phyloP scores from a whole-genome alignment of 2,329 filamentous ascomycete genomes.

The Botrytis galanthina region DNA sequence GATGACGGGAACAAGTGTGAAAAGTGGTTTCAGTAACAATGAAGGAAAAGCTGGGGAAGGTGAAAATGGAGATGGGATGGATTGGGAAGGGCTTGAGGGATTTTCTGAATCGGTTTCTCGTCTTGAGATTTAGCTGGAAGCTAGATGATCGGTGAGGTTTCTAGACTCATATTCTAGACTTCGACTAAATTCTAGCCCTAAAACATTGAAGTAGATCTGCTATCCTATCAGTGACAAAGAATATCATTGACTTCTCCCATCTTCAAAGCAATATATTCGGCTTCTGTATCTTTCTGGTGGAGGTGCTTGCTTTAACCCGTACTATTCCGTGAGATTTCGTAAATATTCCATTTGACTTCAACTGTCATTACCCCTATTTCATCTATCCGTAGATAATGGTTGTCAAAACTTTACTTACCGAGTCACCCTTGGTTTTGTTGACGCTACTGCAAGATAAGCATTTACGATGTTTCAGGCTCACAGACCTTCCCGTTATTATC shows the following conservation, averaged over 20 bases:
- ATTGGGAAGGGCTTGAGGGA: background rate
- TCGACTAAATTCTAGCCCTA: background rate
- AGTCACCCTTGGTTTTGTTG: background rate
- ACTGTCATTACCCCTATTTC: background rate
- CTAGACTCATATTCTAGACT: background rate
- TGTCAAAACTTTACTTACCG: background rate
- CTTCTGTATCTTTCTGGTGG: background rate
- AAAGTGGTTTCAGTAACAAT: background rate
- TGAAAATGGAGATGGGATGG: background rate
- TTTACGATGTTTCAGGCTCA: background rate
- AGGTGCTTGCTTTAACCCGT: background rate
- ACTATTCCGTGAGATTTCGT: background rate
- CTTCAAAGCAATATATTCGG: rapidly evolving
- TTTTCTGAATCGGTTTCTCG: background rate
- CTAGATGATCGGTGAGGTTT: background rate
- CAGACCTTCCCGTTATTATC: background rate
- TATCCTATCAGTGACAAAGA: background rate
- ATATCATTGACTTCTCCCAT: background rate
- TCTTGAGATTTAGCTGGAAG: background rate
- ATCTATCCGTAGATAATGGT: background rate
- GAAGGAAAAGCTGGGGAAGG: background rate
- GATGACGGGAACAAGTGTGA: background rate
- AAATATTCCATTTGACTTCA: background rate
- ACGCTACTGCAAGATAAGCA: background rate
- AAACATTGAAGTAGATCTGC: background rate